Percentiles rank a stretch among this genome's conserved stretches.
Evolutionary conservation across 2,329 filamentous ascomycete species (phyloP).

Genomic region (Trichoderma koningii): DNA sequence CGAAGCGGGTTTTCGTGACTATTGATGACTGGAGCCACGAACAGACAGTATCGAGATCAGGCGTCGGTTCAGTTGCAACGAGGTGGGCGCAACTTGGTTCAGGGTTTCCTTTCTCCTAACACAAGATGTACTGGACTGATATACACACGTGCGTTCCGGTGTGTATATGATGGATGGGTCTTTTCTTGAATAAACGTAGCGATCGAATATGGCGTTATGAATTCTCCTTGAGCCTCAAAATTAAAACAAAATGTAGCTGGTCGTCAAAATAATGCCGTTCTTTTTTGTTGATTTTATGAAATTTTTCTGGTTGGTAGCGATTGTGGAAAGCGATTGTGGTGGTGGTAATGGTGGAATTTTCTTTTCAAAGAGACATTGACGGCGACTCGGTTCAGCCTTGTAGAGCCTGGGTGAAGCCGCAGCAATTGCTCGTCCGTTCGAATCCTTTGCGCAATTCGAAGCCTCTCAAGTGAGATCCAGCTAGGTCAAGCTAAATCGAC

Average conservation of each 20-base stretch:
- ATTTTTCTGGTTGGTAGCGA: constrained; percentile 35
- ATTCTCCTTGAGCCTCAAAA: constrained; percentile 1
- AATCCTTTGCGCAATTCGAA: constrained; percentile 20
- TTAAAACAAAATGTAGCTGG: constrained; percentile 17
- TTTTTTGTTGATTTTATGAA: constrained; percentile 21
- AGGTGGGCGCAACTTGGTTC: not conserved
- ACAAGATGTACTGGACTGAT: not conserved
- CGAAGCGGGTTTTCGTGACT: constrained; percentile 44
- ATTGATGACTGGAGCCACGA: not conserved
- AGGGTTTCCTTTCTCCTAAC: constrained; percentile 1
- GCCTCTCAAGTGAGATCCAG: not conserved
- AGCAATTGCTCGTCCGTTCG: constrained; percentile 15
- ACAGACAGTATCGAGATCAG: not conserved
- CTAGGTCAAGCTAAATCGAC: not conserved
- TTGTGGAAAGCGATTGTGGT: constrained; percentile 38
- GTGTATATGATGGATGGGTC: constrained; percentile 22
- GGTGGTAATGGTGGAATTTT: constrained; percentile 32
- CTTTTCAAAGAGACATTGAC: constrained; percentile 28
- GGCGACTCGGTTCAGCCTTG: constrained; percentile 18
- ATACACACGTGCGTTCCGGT: not conserved
- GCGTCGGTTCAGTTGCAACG: not conserved
- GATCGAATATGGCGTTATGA: constrained; percentile 39
- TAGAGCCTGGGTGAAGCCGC: not conserved
- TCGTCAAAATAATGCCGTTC: constrained; percentile 28
- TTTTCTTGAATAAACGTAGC: constrained; percentile 38